Evolutionary conservation across 2,329 filamentous ascomycete genomes (phyloP), one percentile per base, ranked within the genome.

Genomic region (Metarhizium brunneum): DNA sequence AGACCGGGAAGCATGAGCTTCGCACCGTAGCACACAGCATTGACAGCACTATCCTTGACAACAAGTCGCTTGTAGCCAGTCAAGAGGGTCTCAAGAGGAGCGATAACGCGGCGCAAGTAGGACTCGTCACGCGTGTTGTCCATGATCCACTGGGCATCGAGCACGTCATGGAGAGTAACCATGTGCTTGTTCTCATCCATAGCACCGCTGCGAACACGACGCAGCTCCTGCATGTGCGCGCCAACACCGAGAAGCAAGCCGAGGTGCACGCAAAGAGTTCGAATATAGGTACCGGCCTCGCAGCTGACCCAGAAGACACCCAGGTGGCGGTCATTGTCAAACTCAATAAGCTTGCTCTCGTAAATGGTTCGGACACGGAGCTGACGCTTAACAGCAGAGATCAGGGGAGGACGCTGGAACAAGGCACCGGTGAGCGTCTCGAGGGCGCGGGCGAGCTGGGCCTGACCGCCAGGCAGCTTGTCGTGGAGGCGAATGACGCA

Each of bases 291-390:
- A 71, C 94, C 94, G 54, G 71, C 94, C 76, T 99, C 94, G 75
- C 94, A 99, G 76, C 90, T 95, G 65, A 97, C 94, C 92, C 94
- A 97, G 83, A 99, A 99, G 56, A 97, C 92, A 73, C 89, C 94
- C 42, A 99, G 83, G 73, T 97, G 92, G 66, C 94, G 86, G 68
- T 97, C 92, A 70, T 99, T 97, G 79, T 99, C 94, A 70, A 97
- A 99, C 78, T 99, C 94, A 70, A 90, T 84, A 55, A 97, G 81
- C 78, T 95, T 95, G 83, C 87, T 95, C 76, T 97, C 91, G 79
- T 97, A 88, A 65, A 99, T 96, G 60, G 92, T 96, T 75, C 94
- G 86, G 74, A 99, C 95, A 82, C 94, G 92, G 59, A 99, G 84
- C 79, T 97, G 92, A 67, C 94, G 87, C 87, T 99, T 99, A 73